Base-by-base conservation (phyloP, 768 basidiomycete species). In the Lactifluus piperatus region DNA sequence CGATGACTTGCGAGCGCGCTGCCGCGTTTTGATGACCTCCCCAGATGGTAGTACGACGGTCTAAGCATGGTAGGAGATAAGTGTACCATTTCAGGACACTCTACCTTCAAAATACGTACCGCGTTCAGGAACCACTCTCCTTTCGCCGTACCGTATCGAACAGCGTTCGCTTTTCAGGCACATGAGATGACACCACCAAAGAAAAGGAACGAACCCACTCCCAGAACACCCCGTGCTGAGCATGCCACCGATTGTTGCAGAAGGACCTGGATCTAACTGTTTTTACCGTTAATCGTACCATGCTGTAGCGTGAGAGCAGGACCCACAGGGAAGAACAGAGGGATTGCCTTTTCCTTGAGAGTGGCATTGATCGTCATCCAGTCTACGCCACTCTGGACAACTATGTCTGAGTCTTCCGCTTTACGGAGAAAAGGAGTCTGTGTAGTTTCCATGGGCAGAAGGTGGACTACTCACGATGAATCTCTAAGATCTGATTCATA, bases 41-140 rank as follows among this genome's bases (percentile, higher is more conserved):
- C 94, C 94, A 5, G 82, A 84, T 2, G 93, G 90, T 3, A 95
- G 81, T 0, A 97, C 93, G 2, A 94, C 88, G 0, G 91, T 95
- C 86, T 93, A 34, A 7, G 20, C 20, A 47, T n/a, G 49, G 44
- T 36, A 29, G 43, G n/a, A n/a, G n/a, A n/a, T n/a, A 37, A 14
- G 36, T 2, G 36, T 16, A 16, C 36, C 4, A 16, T 37, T 14
- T 37, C 36, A 11, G 36, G 4, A 16, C 14, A 13, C 36, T 37
- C 36, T 37, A n/a, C n/a, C n/a, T n/a, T n/a, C n/a, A 9, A 24
- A 4, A 22, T 73, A 16, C 80, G 50, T 67, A 90, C 90, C 24
- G 81, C 81, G 64, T 93, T 94, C 43, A 94, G 74, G 67, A 94
- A 91, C 92, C 91, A 94, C 72, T 94, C 91, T 0, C 77, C 88